Base-by-base conservation (phyloP, 179 eudicot genomes). In the Silene vulgaris region DNA sequence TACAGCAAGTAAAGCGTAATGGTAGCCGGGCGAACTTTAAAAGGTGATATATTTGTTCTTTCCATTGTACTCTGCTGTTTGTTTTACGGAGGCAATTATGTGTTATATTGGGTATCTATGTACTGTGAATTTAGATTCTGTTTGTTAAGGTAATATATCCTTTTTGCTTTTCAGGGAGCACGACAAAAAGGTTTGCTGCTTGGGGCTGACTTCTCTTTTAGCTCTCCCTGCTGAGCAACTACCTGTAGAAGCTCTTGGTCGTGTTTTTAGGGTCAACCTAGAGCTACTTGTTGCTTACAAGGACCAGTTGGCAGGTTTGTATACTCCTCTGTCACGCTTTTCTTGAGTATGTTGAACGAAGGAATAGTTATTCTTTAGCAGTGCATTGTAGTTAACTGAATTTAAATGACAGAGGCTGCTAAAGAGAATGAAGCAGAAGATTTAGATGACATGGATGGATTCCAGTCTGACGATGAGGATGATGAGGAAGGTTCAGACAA, bases 231-330 rank as follows among this genome's bases (percentile, higher is more conserved):
- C 86, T 35, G 96, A 88, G 43, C 97, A 87, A 82, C 83, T 96
- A 77, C 99, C 97, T 21, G 87, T 80, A 21, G 97, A 93, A 64
- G 97, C 99, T 59, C 81, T 93, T 35, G 93, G 90, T 48, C 99
- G 97, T 83, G 79, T 96, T 78, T 96, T 96, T 73, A 83, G 88
- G 83, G 91, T 97, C 71, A 85, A 88, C 30, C 96, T 96, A 59
- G 99, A 96, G 73, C 82, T 96, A 78, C 99, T 96, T 85, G 90
- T 82, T 76, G 97, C 97, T 54, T 96, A 96, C 87, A 93, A 96
- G 80, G 96, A 90, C 32, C 99, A 96, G 86, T 83, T 93, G 67
- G 93, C 96, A 84, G 99, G 99, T 96, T 50, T 16, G 69, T 68
- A 35, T 56, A 3, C 65, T 23, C 20, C 26, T 74, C 61, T 67